Conservation (phyloP, 169 alveolate genomes). For the Eimeria praecox region DNA sequence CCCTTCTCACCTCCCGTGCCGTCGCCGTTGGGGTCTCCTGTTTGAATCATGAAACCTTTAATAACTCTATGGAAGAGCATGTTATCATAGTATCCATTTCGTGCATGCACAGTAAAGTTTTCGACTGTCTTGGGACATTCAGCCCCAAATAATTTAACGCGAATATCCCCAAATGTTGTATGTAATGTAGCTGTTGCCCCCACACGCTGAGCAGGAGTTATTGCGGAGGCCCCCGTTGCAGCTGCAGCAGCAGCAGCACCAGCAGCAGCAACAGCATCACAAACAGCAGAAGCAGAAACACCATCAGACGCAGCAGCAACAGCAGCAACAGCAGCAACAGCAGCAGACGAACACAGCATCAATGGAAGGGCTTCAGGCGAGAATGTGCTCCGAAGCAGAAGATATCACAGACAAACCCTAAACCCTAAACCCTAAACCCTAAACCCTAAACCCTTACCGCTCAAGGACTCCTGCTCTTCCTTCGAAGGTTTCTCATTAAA, state of each 20-base stretch:
- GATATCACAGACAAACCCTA: not conserved
- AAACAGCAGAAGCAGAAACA: not conserved
- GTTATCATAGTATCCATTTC: slow-evolving; percentile 93
- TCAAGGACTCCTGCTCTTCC: slow-evolving; percentile 85
- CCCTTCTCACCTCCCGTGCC: slow-evolving; percentile 98
- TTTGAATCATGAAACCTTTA: slow-evolving; percentile 98
- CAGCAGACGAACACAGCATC: too few species aligned
- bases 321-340: not conserved
- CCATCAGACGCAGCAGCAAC: slow-evolving; percentile 49
- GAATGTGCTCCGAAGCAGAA: not conserved
- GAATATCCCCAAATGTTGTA: slow-evolving; percentile 99
- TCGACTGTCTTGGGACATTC: slow-evolving; percentile 97
- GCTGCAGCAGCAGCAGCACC: slow-evolving; percentile 35
- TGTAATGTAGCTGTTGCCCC: slow-evolving; percentile 96
- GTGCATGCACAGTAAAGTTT: slow-evolving; percentile 97
- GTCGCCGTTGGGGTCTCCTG: slow-evolving; percentile 99
- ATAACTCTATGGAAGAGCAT: slow-evolving; percentile 91
- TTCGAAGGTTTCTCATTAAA: slow-evolving; percentile 94
- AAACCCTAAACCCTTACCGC: slow-evolving; percentile 52
- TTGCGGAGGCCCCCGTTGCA: slow-evolving; percentile 40
- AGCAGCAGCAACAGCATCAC: not conserved
- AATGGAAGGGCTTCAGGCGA: too few species aligned
- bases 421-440: not conserved
- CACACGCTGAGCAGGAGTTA: slow-evolving; percentile 79
- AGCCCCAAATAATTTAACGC: slow-evolving; percentile 93